phyloP scores from a whole-genome alignment of 768 basidiomycete genomes.

The Lactifluus rugatus region DNA sequence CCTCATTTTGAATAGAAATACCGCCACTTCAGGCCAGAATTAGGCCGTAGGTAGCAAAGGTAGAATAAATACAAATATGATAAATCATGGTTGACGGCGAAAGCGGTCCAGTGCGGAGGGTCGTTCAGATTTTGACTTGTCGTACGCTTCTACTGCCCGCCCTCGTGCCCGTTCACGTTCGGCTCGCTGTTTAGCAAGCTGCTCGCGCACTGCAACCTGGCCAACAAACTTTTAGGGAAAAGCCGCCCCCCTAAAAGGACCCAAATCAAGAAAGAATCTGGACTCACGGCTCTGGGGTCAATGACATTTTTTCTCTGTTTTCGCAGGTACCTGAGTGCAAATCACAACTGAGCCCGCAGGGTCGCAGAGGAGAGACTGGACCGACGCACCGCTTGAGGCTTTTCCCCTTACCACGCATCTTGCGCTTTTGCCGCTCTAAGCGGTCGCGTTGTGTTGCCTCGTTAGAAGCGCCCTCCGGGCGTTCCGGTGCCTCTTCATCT shows the following conservation, averaged over 20 bases:
- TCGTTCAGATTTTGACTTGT: conserved; percentile 21
- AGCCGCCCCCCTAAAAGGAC: not conserved
- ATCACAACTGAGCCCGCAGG: not conserved
- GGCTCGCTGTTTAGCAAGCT: conserved; percentile 31
- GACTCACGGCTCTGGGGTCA: conserved; percentile 63
- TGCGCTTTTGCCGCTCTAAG: conserved; percentile 53
- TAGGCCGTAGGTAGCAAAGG: not conserved
- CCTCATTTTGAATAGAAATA: not conserved
- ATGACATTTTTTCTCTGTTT: conserved; percentile 95
- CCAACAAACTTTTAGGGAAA: conserved; percentile 26
- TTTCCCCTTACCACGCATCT: conserved; percentile 84
- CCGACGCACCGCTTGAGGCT: conserved; percentile 57
- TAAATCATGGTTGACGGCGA: conserved; percentile 14
- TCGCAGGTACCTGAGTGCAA: conserved; percentile 45
- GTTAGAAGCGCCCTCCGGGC: conserved; percentile 29
- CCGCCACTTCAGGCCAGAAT: not conserved
- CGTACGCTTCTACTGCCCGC: conserved; percentile 17
- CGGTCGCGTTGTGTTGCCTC: conserved; percentile 24
- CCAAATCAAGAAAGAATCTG: not conserved
- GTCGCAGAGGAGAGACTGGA: not conserved
- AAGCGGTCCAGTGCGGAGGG: conserved; percentile 35
- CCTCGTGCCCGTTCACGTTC: conserved; percentile 25
- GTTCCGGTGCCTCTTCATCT: conserved; percentile 29
- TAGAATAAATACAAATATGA: not conserved
- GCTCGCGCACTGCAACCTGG: conserved; percentile 36